Evolutionary conservation across 2,329 filamentous ascomycete species (phyloP).

Genomic region (Ascochyta lentis): DNA sequence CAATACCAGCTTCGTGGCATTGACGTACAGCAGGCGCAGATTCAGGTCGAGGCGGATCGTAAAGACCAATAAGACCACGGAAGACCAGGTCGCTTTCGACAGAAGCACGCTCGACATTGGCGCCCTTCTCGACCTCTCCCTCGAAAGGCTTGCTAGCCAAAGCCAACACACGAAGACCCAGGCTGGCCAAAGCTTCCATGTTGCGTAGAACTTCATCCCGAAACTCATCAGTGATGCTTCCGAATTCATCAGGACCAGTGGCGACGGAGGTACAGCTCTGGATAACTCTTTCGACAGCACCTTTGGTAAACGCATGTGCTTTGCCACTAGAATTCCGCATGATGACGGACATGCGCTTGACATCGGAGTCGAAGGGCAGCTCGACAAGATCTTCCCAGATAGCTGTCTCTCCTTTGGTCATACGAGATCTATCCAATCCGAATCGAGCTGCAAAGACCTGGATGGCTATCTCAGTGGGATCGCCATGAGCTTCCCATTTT

Average conservation of each 20-base stretch:
- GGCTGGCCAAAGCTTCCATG: conserved; percentile 71
- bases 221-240: conserved; percentile 60
- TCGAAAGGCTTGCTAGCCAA: conserved; percentile 61
- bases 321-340: conserved; percentile 54
- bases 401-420: conserved; percentile 49
- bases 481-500: conserved; percentile 47
- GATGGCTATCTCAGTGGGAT: conserved; percentile 72
- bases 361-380: conserved; percentile 75
- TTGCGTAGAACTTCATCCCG: conserved; percentile 66
- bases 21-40: conserved; percentile 63
- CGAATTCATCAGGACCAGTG: conserved; percentile 50
- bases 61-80: conserved; percentile 80
- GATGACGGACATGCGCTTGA: conserved; percentile 80
- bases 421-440: conserved; percentile 63
- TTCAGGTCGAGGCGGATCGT: conserved; percentile 83
- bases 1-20: conserved; percentile 55
- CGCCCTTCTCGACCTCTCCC: conserved; percentile 52
- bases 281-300: conserved; percentile 73
- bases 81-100: conserved; percentile 75
- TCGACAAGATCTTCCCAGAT: conserved; percentile 60
- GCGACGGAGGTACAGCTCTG: conserved; percentile 65
- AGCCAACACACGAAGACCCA: conserved; percentile 73
- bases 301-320: conserved; percentile 65
- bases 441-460: conserved; percentile 77
- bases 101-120: conserved; percentile 61